Evolutionary conservation across 306 rosid species (phyloP).

Genomic region (Cucurbita maxima): DNA sequence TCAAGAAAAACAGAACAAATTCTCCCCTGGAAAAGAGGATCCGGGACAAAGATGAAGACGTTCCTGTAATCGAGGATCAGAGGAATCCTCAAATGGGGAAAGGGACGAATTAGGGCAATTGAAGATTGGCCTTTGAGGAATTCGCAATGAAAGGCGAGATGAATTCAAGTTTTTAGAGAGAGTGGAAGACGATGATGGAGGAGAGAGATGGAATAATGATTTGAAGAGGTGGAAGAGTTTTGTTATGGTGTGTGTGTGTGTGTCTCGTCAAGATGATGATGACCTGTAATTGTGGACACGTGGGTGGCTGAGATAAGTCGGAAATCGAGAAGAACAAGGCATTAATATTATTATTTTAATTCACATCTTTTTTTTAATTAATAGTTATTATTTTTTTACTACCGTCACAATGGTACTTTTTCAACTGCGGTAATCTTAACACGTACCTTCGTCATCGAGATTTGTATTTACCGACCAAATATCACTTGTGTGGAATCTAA

Average conservation of each 20-base stretch:
- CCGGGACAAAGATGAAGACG: not conserved
- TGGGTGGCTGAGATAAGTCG: not conserved
- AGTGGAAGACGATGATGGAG: not conserved
- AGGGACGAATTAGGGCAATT: slow-evolving; percentile 12
- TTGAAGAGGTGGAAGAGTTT: not conserved
- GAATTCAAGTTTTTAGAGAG: not conserved
- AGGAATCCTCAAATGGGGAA: slow-evolving; percentile 6
- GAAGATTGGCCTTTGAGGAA: slow-evolving; percentile 12
- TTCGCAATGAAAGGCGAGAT: slow-evolving; percentile 9
- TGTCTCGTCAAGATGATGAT: not conserved
- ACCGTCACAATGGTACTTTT: too few relatives aligned
- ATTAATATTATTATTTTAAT: not conserved
- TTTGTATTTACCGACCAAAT: too few relatives aligned
- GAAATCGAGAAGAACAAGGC: not conserved
- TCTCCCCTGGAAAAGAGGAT: slow-evolving; percentile 11
- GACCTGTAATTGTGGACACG: not conserved
- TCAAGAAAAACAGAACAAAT: not conserved
- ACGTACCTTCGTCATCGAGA: too few relatives aligned
- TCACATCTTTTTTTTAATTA: not conserved
- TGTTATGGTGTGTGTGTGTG: not conserved
- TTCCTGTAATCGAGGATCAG: slow-evolving; percentile 11
- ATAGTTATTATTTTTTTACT: too few relatives aligned
- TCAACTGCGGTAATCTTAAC: too few relatives aligned
- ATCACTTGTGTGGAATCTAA: too few relatives aligned
- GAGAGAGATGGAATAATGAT: not conserved